Conservation (phyloP, 768 basidiomycete species). For the Rhodosporidiobolus sp. region DNA sequence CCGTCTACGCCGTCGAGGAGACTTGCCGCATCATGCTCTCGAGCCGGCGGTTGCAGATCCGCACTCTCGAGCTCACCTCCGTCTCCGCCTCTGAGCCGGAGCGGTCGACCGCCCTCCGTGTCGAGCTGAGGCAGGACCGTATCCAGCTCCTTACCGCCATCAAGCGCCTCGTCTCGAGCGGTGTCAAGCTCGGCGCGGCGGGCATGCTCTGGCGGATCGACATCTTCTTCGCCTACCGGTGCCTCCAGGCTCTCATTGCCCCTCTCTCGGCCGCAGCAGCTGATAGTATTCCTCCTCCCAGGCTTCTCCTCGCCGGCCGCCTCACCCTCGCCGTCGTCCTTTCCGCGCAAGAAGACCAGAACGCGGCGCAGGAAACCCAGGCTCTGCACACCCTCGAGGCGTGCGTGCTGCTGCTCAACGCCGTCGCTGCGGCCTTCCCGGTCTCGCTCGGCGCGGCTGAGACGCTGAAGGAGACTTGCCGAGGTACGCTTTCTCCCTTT, state of each 20-base stretch:
- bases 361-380: too few relatives aligned
- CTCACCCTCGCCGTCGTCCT: too few relatives aligned
- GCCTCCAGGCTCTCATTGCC: not conserved
- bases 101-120: not conserved
- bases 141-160: not conserved
- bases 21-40: not conserved
- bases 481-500: too few relatives aligned
- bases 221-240: not conserved
- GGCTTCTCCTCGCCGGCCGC: too few relatives aligned
- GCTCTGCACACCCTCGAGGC: not conserved
- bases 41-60: not conserved
- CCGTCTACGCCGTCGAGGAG: not conserved
- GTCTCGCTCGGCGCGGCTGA: conserved; percentile 1
- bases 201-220: not conserved
- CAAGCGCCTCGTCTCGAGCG: conserved; percentile 2
- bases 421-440: not conserved
- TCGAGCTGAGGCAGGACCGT: conserved; percentile 1
- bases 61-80: conserved; percentile 1
- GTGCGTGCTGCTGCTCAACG: not conserved
- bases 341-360: too few relatives aligned
- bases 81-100: too few relatives aligned
- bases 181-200: not conserved
- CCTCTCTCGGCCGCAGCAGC: too few relatives aligned
- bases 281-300: too few relatives aligned
- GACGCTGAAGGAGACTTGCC: conserved; percentile 1